Percentiles rank a stretch among this genome's conserved stretches.
Evolutionary conservation across 352 stramenopile species (phyloP).

Genomic region (Pythium aristosporum): DNA sequence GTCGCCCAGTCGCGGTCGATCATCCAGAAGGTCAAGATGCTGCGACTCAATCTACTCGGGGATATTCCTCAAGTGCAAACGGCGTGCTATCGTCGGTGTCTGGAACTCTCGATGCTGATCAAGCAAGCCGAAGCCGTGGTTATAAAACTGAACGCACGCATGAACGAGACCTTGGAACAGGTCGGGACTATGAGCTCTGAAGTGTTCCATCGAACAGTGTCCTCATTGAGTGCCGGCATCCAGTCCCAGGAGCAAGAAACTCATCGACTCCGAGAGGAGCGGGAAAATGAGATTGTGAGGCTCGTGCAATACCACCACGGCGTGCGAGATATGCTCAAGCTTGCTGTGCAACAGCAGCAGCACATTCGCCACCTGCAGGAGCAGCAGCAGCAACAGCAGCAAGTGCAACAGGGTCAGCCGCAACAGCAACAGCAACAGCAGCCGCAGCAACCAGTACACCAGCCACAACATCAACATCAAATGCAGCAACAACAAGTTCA

Average conservation of each 20-base stretch:
- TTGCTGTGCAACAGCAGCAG: slow-evolving; percentile 23
- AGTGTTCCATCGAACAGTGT: slow-evolving; percentile 46
- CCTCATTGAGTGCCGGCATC: slow-evolving; percentile 43
- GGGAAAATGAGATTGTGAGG: slow-evolving; percentile 64
- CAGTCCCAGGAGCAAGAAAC: slow-evolving; percentile 43
- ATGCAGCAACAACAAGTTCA: slow-evolving; percentile 28
- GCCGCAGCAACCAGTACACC: slow-evolving; percentile 7
- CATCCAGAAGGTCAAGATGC: slow-evolving; percentile 48
- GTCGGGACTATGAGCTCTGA: slow-evolving; percentile 29
- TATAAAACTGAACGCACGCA: slow-evolving; percentile 36
- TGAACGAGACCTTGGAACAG: slow-evolving; percentile 40
- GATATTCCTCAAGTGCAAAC: slow-evolving; percentile 62
- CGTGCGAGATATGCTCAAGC: slow-evolving; percentile 59
- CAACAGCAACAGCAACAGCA: slow-evolving; percentile 33
- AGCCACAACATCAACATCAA: slow-evolving; percentile 18
- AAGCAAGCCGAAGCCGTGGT: slow-evolving; percentile 37
- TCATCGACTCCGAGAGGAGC: slow-evolving; percentile 41
- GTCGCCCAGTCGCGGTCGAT: slow-evolving; percentile 57
- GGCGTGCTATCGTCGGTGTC: slow-evolving; percentile 55
- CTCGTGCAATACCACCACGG: slow-evolving; percentile 66
- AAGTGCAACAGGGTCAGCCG: slow-evolving; percentile 27
- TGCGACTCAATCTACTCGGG: slow-evolving; percentile 50
- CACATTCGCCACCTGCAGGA: slow-evolving; percentile 34
- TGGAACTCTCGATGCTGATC: slow-evolving; percentile 54
- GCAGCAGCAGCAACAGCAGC: slow-evolving; percentile 35